Base-by-base conservation (phyloP, 345 rosid genomes). In the Heritiera fomes region DNA sequence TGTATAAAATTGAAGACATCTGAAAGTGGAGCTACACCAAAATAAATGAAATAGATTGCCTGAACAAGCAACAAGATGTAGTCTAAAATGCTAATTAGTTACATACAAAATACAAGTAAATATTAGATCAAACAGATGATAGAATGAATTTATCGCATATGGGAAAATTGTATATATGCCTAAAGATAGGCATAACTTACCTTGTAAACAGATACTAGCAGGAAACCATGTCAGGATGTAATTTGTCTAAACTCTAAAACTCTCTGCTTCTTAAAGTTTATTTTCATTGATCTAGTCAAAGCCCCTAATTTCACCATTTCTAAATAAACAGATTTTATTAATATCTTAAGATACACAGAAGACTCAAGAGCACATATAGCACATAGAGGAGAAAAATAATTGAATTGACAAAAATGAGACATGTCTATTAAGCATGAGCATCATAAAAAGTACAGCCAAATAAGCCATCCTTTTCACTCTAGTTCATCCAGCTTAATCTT, bases 401-500 rank as follows among this genome's bases (percentile, higher is more conserved):
- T 20, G 11, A 13, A 58, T 58, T 1, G 58, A 70, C 38, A 46
- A 71, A 71, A 71, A 2, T 71, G 9, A 32, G 17, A 32, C 58
- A 71, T 71, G 5, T 5, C 14, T 10, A 47, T 11, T 23, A 10
- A 66, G 8, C 23, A 32, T 12, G n/a, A 43, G 1, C 20, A 47
- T 8, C 28, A 49, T 32, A 70, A 3, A 67, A 18, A 12, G 59
- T 55, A 55, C 6, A 2, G 6, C 12, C 2, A 45, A 23, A 20
- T 17, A 50, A 50, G 13, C 6, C 15, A 34, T 38, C 0, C 46
- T 23, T 43, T 46, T 85, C 84, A 91, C 65, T 91, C 88, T 23
- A 95, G 82, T 79, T 91, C 92, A 6, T 74, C 88, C 45, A 95
- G 80, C 80, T 91, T 93, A 85, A 93, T 86, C 87, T 93, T 93